Evolutionary conservation across 129 eudicot species (phyloP).

Genomic region (Artemisia argyi): DNA sequence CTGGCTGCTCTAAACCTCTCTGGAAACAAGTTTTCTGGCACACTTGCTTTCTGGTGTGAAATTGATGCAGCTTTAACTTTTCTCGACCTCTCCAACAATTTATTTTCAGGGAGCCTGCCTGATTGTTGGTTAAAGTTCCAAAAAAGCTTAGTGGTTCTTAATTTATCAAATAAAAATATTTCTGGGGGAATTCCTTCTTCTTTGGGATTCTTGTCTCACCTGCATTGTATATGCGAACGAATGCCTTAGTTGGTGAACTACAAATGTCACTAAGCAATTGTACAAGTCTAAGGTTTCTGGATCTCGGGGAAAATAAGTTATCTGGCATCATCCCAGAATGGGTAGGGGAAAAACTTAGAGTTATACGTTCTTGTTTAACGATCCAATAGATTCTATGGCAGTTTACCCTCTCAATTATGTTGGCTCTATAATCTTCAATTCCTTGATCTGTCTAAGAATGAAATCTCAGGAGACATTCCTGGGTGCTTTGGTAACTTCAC

Average conservation of each 20-base stretch:
- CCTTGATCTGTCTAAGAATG: conserved; percentile 37
- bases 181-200: conserved; percentile 31
- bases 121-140: conserved; percentile 20
- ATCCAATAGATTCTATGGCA: conserved; percentile 17
- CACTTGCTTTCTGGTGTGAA: conserved; percentile 13
- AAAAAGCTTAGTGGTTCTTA: neutral
- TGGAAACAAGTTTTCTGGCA: conserved; percentile 30
- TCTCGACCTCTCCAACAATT: conserved; percentile 38
- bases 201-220: conserved; percentile 16
- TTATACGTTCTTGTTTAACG: conserved; percentile 26
- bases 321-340: conserved; percentile 33
- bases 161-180: conserved; percentile 28
- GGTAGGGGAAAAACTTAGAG: conserved; percentile 26
- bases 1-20: conserved; percentile 24
- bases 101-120: conserved; percentile 28
- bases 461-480: conserved; percentile 29
- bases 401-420: conserved; percentile 10
- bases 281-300: conserved; percentile 21
- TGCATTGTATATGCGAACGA: conserved; percentile 12
- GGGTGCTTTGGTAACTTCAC: conserved; percentile 22
- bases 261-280: conserved; percentile 27
- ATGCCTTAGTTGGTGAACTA: conserved; percentile 31
- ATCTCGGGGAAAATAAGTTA: conserved; percentile 28
- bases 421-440: conserved; percentile 20
- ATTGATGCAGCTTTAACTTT: neutral